A percentile compares a stretch with the other conserved stretches of the same genome.
Evolutionary conservation across 495 filamentous ascomycete genomes (phyloP).

Genomic region (Sphaerosporella brunnea): DNA sequence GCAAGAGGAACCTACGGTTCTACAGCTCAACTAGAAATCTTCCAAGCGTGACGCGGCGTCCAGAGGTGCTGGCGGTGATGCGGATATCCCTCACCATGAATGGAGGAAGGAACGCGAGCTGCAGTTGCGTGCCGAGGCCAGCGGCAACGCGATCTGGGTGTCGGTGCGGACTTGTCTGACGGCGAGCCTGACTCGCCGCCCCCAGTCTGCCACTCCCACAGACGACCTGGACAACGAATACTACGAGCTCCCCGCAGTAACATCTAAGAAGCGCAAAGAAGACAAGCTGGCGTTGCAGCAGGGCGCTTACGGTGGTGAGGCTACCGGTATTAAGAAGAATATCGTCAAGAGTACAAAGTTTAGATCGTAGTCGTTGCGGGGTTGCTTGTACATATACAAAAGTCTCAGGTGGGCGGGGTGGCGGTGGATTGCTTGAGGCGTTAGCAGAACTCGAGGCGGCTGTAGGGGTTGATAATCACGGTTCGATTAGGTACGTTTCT

Average conservation of each 20-base stretch:
- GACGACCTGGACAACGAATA: conserved; percentile 61
- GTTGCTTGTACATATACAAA: too few relatives aligned
- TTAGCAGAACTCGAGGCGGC: too few relatives aligned
- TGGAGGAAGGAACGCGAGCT: conserved; percentile 67
- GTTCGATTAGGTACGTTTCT: too few relatives aligned
- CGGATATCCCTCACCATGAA: conserved; percentile 79
- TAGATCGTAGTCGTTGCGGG: too few relatives aligned
- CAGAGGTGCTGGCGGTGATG: conserved; percentile 73
- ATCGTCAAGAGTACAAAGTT: conserved; percentile 88
- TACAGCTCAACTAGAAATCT: conserved; percentile 82
- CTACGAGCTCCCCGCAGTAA: conserved; percentile 66
- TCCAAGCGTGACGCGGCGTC: conserved; percentile 70
- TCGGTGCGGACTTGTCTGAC: too few relatives aligned
- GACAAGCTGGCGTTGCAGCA: conserved; percentile 51
- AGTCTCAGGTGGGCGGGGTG: too few relatives aligned
- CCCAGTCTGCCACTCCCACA: conserved; percentile 14
- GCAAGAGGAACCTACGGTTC: conserved; percentile 80
- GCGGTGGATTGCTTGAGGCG: too few relatives aligned
- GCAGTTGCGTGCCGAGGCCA: conserved; percentile 67
- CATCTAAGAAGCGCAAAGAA: conserved; percentile 51
- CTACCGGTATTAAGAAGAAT: conserved; percentile 86
- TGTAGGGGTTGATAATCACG: too few relatives aligned
- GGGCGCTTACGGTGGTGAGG: conserved; percentile 79
- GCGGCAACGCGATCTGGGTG: conserved; percentile 52
- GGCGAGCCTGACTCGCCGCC: conserved; percentile 26